phyloP scores from a whole-genome alignment of 306 rosid species.

The Castanea mollissima region DNA sequence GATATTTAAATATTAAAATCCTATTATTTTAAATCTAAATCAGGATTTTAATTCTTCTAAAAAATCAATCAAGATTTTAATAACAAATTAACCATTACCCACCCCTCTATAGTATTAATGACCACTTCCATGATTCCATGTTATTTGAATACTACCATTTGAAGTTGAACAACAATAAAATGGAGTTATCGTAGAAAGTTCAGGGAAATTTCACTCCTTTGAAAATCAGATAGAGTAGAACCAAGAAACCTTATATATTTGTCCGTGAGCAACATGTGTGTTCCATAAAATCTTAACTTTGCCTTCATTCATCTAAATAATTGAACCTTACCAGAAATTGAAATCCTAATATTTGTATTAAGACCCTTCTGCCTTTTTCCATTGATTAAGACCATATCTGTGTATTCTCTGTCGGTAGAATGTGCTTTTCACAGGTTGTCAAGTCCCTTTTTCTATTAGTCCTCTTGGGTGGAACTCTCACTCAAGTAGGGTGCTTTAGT shows the following conservation, averaged over 20 bases:
- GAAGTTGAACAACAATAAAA: background rate
- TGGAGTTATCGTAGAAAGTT: background rate
- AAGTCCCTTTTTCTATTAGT: slow-evolving; percentile 11
- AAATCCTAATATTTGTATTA: background rate
- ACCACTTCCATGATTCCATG: no score
- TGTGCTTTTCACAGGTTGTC: slow-evolving; percentile 1
- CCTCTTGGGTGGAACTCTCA: slow-evolving; percentile 15
- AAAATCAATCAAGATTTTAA: no score
- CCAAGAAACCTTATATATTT: background rate
- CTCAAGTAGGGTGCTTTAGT: slow-evolving; percentile 10
- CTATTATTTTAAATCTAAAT: no score
- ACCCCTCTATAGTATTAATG: no score
- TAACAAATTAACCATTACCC: no score
- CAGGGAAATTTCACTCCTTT: background rate
- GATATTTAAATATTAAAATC: no score
- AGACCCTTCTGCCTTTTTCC: slow-evolving; percentile 9
- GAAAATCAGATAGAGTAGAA: no score
- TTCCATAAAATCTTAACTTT: background rate
- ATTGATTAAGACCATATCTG: background rate
- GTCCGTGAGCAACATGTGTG: background rate
- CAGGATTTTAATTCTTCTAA: no score
- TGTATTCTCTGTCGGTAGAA: background rate
- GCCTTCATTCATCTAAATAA: background rate
- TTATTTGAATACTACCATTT: no score
- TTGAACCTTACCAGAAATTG: background rate